Percentiles rank a stretch among this genome's conserved stretches.
phyloP scores from a whole-genome alignment of 1,139 yeast genomes.

The Lodderomyces theae region DNA sequence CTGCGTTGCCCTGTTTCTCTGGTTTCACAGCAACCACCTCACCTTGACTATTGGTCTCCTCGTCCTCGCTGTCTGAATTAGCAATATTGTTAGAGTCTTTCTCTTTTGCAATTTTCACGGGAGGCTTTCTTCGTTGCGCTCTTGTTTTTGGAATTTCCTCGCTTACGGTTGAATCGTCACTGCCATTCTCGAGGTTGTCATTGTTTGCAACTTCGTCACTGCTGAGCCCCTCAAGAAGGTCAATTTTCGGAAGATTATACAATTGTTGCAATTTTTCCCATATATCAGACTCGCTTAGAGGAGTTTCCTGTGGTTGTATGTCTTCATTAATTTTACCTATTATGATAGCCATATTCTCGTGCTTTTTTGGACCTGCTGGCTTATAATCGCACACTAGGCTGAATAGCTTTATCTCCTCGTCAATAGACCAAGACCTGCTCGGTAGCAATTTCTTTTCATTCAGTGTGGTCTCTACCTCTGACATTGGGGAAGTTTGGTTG shows the following conservation, averaged over 20 bases:
- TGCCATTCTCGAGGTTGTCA: constrained; percentile 9
- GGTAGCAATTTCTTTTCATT: neutral
- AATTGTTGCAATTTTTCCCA: constrained; percentile 55
- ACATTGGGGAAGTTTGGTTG: no score
- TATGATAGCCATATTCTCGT: constrained; percentile 57
- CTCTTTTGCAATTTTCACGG: neutral
- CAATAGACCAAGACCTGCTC: constrained; percentile 50
- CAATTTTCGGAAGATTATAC: constrained; percentile 57
- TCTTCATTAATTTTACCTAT: constrained; percentile 48
- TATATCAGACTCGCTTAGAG: constrained; percentile 45
- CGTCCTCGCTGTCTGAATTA: neutral
- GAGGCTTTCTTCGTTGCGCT: neutral
- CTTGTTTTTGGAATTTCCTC: constrained; percentile 7
- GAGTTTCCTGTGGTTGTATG: constrained; percentile 17
- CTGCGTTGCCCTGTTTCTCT: neutral
- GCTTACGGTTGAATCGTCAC: constrained; percentile 5
- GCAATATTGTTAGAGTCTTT: neutral
- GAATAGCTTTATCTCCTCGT: constrained; percentile 66
- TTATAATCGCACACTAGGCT: constrained; percentile 65
- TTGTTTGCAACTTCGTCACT: constrained; percentile 9
- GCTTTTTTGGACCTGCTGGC: constrained; percentile 61
- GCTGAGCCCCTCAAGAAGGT: constrained; percentile 41
- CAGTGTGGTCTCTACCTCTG: neutral
- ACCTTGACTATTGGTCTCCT: neutral
- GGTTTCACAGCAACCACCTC: neutral